Conservation (phyloP, 768 basidiomycete genomes). For the Tylopilus rubrobrunneus region DNA sequence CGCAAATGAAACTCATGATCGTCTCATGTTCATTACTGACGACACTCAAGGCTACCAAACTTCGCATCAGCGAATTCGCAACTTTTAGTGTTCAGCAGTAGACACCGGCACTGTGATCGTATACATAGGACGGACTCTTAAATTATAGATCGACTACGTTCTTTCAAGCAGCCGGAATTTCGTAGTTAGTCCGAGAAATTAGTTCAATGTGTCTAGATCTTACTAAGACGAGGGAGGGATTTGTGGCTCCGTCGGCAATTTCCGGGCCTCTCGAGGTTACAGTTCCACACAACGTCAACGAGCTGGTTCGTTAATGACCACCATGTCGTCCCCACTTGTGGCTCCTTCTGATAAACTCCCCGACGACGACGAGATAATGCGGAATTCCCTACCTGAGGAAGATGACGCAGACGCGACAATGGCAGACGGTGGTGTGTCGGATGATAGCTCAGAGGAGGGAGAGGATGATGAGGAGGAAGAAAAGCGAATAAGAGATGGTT, state of each 20-base stretch:
- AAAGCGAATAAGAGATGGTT: constrained; percentile 75
- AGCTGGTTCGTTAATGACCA: constrained; percentile 24
- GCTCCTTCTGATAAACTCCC: constrained; percentile 32
- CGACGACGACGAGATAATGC: constrained; percentile 62
- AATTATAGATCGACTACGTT: no score
- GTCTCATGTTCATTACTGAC: no score
- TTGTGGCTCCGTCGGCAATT: constrained; percentile 28
- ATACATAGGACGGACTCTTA: no score
- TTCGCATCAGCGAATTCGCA: no score
- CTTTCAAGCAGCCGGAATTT: no score
- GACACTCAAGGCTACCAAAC: no score
- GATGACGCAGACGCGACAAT: constrained; percentile 53
- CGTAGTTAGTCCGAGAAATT: no score
- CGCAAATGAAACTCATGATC: no score
- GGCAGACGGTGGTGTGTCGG: constrained; percentile 48
- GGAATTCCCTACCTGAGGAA: constrained; percentile 43
- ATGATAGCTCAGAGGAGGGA: constrained; percentile 86
- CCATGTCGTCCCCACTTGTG: constrained; percentile 54
- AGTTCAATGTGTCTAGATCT: background rate
- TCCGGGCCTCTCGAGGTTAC: constrained; percentile 11
- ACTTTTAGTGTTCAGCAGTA: no score
- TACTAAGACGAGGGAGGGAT: background rate
- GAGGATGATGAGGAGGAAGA: constrained; percentile 92
- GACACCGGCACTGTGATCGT: no score
- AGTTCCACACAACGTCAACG: constrained; percentile 5